phyloP scores from a whole-genome alignment of 2,329 filamentous ascomycete genomes.

The Colletotrichum sp. region DNA sequence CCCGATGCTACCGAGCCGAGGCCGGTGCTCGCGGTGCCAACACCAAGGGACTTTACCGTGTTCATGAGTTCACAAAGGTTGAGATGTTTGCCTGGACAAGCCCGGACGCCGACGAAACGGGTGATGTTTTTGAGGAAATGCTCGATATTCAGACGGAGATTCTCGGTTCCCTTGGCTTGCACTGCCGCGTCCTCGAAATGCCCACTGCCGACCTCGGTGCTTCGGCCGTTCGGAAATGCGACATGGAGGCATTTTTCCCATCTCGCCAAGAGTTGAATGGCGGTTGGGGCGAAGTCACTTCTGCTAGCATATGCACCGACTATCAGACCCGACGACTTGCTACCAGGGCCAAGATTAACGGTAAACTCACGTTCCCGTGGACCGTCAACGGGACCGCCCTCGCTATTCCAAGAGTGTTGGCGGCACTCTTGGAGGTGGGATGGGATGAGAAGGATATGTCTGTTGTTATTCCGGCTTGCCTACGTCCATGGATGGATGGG shows the following conservation, averaged over 20 bases:
- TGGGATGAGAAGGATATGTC: constrained; percentile 75
- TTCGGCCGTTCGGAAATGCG: constrained; percentile 83
- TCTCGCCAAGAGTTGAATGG: constrained; percentile 68
- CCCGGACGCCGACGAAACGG: constrained; percentile 54
- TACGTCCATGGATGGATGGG: constrained; percentile 86
- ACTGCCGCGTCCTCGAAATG: constrained; percentile 93
- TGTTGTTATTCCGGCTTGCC: constrained; percentile 78
- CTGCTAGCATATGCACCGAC: constrained; percentile 89
- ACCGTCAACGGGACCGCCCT: constrained; percentile 95
- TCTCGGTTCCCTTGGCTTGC: constrained; percentile 75
- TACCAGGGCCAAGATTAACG: constrained; percentile 68
- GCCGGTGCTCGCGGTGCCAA: constrained; percentile 88
- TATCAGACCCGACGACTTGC: constrained; percentile 87
- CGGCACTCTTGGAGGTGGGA: constrained; percentile 87
- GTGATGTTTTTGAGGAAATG: constrained; percentile 81
- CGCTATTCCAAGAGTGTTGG: constrained; percentile 87
- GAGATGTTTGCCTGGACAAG: constrained; percentile 94
- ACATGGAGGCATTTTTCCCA: constrained; percentile 95
- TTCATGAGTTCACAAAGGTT: constrained; percentile 98
- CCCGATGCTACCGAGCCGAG: constrained; percentile 94
- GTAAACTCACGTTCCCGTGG: constrained; percentile 75
- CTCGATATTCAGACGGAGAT: constrained; percentile 87
- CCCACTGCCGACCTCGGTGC: constrained; percentile 87
- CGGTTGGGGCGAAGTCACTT: constrained; percentile 94
- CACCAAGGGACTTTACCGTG: constrained; percentile 93